Evolutionary conservation across 192 early-diverging fungal species (phyloP), one percentile per base, ranked within the genome.

Genomic region (Oehlia diaphana): DNA sequence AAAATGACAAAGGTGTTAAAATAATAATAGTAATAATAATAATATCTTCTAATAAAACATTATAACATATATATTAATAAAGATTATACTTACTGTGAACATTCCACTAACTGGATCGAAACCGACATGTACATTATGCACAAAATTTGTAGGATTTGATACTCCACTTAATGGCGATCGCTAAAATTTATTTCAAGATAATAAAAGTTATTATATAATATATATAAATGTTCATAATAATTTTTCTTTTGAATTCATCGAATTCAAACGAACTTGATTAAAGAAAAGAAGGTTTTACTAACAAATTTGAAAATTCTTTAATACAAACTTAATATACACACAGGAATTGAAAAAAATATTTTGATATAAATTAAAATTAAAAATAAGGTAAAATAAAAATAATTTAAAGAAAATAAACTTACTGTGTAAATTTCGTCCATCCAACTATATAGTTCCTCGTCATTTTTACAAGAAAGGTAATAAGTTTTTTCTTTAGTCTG

Each of bases 361-460:
- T 58, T 58, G 53, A 66, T 33, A 33, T 33, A 31, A 12, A 66
- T 9, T 16, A 21, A 9, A 53, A 28, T 2, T 23, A 58, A 42
- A 68, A 14, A 72, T 16, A 65, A 23, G 69, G 68, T 44, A 21
- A 65, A 14, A n/a, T 26, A 58, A 44, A 31, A 31, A 31, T 31
- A 31, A 31, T 31, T 31, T 31, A 64, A 35, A 7, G 14, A 47
- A 33, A 58, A 14, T 76, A 31, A 0, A 4, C 81, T 75, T 83
- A 94, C 93, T 81, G 93, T 93, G 86, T 98, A 98, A 83, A 99
- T 95, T 81, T 96, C 94, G 81, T 99, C 97, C 90, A 98, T 95
- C 98, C 98, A 99, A 64, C 92, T 92, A 83, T 99, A 99, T 39
- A 99, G 87, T 82, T 99, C 97, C 82, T 97, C 95, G 83, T 99